Evolutionary conservation across 371 early-diverging fungal genomes (phyloP), one percentile per base, ranked within the genome.

Genomic region (Mortierella sp.): DNA sequence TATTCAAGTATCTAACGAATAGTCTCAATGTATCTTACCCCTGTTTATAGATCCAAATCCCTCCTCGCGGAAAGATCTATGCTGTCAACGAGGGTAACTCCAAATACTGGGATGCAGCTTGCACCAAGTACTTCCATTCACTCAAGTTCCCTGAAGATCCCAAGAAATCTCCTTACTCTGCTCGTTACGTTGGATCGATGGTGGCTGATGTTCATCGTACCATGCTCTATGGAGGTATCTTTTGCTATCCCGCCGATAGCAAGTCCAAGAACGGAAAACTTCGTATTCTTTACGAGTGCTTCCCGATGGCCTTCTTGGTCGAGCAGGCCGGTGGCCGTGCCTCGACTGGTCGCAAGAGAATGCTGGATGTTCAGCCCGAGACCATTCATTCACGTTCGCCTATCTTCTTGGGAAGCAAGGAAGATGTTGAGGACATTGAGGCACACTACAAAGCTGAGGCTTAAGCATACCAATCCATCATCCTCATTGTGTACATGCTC

Each of bases 141-240:
- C 81, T 98, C 83, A 95, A 95, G 82, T 90, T 85, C 83, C 81
- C 88, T 17, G 87, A 85, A 41, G 82, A 85, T 70, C 83, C 84
- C 41, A 89, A 85, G 52, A 95, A 91, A 83, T 88, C 92, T 56
- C 95, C 96, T 16, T 98, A 97, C 85, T 91, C 94, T 21, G 95
- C 97, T 22, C 91, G 98, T 77, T 98, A 98, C 82, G 95, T 97
- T 46, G 98, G 98, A 16, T 95, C 95, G 55, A 98, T 98, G 98
- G 98, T 98, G 22, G 97, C 98, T 60, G 98, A 98, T 85, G 96
- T 98, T 29, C 98, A 98, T 87, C 91, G 98, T 68, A 98, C 98
- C 19, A 81, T 98, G 48, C 85, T 98, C 40, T 98, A 98, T 67
- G 98, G 95, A 49, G 94, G 94, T 55, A 91, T 93, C 70, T 94